These are phyloP conservation scores for Termitomyces sp. DNA, from an alignment of 768 basidiomycete species.

Conservation along the genomic window DNA sequence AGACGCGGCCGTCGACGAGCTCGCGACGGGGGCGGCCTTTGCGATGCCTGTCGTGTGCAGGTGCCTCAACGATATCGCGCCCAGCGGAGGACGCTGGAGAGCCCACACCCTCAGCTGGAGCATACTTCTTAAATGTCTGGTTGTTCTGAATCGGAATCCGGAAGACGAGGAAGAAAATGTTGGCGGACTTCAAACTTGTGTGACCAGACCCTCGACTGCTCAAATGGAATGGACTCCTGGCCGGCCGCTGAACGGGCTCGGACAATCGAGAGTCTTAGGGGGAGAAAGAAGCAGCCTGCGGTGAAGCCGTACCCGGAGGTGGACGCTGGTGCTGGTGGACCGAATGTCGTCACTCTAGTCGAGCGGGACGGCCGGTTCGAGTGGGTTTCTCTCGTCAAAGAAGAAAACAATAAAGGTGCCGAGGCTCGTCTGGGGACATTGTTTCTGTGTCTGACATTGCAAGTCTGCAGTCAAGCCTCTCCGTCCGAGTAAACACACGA, in stretches of 20 bases:
- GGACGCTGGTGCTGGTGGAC: conserved; percentile 38
- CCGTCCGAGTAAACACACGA: conserved; percentile 24
- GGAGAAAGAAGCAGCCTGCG: conserved; percentile 20
- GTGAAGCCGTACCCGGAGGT: conserved; percentile 45
- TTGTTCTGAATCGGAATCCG: background rate
- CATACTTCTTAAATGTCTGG: conserved; percentile 1
- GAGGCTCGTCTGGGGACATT: conserved; percentile 2
- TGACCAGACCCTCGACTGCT: too few species aligned
- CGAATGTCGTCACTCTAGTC: conserved; percentile 50
- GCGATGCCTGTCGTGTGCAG: conserved; percentile 37
- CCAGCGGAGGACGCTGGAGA: conserved; percentile 30
- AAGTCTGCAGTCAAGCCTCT: conserved; percentile 3
- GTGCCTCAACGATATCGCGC: conserved; percentile 24
- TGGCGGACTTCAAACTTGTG: conserved; percentile 24
- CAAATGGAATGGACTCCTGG: conserved; percentile 75
- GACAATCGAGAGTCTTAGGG: conserved; percentile 4
- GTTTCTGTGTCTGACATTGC: background rate
- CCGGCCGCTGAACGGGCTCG: conserved; percentile 43
- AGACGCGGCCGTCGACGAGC: conserved; percentile 22
- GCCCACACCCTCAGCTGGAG: conserved; percentile 52
- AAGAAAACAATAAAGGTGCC: conserved; percentile 21
- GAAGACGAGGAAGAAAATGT: conserved; percentile 1
- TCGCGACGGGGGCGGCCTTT: conserved; percentile 23
- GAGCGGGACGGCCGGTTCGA: conserved; percentile 35
- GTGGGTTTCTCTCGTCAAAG: conserved; percentile 43